A percentile compares a stretch with the other conserved stretches of the same genome.
phyloP scores from a whole-genome alignment of 768 basidiomycete species.

The Suillus variegatus region DNA sequence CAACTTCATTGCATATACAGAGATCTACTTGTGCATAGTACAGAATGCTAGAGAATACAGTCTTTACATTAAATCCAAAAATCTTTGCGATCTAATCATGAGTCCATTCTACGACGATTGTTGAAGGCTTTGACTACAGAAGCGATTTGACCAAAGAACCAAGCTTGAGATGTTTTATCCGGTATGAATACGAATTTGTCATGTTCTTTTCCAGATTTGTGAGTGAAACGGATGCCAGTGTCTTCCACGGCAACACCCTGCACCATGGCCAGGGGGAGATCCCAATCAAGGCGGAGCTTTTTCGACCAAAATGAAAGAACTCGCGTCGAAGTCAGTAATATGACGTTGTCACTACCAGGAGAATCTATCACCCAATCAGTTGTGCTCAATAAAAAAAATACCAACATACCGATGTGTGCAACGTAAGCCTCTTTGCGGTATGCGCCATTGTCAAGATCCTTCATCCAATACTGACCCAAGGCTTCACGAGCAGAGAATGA shows the following conservation, averaged over 20 bases:
- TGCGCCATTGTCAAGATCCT: constrained; percentile 86
- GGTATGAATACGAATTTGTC: constrained; percentile 79
- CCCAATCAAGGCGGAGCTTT: constrained; percentile 87
- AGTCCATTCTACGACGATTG: constrained; percentile 71
- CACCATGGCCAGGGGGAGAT: constrained; percentile 83
- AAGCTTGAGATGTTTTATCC: constrained; percentile 71
- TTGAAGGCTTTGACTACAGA: constrained; percentile 79
- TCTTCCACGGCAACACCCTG: constrained; percentile 89
- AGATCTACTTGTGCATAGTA: constrained; percentile 22
- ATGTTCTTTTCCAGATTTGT: constrained; percentile 73
- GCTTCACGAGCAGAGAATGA: constrained; percentile 90
- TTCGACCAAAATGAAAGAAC: constrained; percentile 85
- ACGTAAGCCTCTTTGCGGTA: constrained; percentile 86
- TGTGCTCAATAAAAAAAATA: constrained; percentile 6
- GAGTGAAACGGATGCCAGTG: constrained; percentile 84
- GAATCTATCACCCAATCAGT: constrained; percentile 49
- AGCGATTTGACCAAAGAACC: constrained; percentile 81
- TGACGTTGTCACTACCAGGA: constrained; percentile 77
- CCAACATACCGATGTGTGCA: constrained; percentile 80
- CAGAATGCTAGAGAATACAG: constrained; percentile 25
- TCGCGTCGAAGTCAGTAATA: constrained; percentile 75
- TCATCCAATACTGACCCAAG: constrained; percentile 95
- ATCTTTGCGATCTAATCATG: constrained; percentile 18
- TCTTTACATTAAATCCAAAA: constrained; percentile 14
- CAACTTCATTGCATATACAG: constrained; percentile 28